Base-by-base conservation (phyloP, 192 early-diverging fungal genomes). In the Fimicolochytrium jonesii region DNA sequence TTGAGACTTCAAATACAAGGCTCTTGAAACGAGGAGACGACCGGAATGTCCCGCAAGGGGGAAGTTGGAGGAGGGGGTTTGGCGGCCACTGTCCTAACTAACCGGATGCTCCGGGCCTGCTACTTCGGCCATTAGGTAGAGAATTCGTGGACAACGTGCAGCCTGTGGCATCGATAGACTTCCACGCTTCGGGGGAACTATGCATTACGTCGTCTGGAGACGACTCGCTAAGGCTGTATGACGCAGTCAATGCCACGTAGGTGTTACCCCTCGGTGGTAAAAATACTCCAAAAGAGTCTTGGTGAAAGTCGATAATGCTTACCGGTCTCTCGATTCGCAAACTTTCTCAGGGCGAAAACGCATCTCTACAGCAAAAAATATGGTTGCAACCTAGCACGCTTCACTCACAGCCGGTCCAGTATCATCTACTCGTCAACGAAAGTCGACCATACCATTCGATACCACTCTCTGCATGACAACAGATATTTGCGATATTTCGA, bases 401-500 rank as follows among this genome's bases (percentile, higher is more conserved):
- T 97, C 61, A 95, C 94, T 11, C 91, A 93, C 71, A 75, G 82
- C 43, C 60, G 73, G 7, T 88, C 83, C 18, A 88, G 79, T 62
- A 83, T 97, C 28, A 77, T 96, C 26, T 89, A 97, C 67, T 89
- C 91, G 7, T 97, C 94, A 4, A 96, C 93, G 56, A 98, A 98
- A 65, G 87, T 90, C 66, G 88, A 95, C 74, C 80, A 97, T 71
- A 88, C 88, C 0, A 87, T 98, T 32, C 75, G 96, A 61, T 98
- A 97, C 69, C 74, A 97, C 34, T 95, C 92, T 18, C 69, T 91
- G n/a, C 90, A 95, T 59, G 93, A 94, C 34, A 98, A 98, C 74
- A 86, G 89, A 71, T 98, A 89, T 62, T 79, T 98, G 33, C 74
- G 87, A 31, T 98, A 98, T 69, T 98, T 98, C 76, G 76, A 76